Percentiles rank a stretch among this genome's conserved stretches.
phyloP scores from a whole-genome alignment of 768 basidiomycete genomes.

The Cubamyces lactineus region DNA sequence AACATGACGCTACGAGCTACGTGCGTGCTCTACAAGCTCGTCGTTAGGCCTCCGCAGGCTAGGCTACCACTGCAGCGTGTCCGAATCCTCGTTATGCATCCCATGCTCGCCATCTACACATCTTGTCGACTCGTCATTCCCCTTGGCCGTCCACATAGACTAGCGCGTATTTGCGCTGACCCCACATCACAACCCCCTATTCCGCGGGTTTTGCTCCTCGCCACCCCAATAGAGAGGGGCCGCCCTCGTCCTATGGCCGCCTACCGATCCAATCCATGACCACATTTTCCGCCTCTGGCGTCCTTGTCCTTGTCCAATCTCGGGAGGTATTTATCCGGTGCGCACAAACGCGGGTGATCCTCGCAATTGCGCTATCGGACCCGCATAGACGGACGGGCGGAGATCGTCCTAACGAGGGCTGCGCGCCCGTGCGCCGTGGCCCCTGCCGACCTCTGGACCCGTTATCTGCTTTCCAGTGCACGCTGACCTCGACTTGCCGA shows the following conservation, averaged over 20 bases:
- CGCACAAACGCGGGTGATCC: neutral
- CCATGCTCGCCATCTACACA: constrained; percentile 11
- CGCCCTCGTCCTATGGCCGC: neutral
- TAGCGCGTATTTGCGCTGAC: neutral
- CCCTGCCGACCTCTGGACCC: too few relatives aligned
- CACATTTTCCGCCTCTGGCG: too few relatives aligned
- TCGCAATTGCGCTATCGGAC: neutral
- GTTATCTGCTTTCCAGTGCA: too few relatives aligned
- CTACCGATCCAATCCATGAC: too few relatives aligned
- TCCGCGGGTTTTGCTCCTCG: neutral
- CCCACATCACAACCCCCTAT: neutral
- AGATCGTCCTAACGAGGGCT: neutral
- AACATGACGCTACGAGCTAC: constrained; percentile 38
- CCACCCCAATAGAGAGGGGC: neutral
- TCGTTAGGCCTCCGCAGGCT: neutral
- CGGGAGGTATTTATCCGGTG: too few relatives aligned
- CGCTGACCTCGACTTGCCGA: too few relatives aligned
- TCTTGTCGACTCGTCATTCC: neutral
- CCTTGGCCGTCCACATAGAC: constrained; percentile 6
- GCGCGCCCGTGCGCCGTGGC: too few relatives aligned
- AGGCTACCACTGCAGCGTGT: neutral
- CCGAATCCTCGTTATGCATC: neutral
- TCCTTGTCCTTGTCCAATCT: too few relatives aligned
- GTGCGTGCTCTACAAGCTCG: too few relatives aligned
- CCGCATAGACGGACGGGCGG: too few relatives aligned